Percentiles rank a stretch among this genome's conserved stretches.
phyloP scores from a whole-genome alignment of 2,329 filamentous ascomycete genomes.

The Stemphylium vesicarium region DNA sequence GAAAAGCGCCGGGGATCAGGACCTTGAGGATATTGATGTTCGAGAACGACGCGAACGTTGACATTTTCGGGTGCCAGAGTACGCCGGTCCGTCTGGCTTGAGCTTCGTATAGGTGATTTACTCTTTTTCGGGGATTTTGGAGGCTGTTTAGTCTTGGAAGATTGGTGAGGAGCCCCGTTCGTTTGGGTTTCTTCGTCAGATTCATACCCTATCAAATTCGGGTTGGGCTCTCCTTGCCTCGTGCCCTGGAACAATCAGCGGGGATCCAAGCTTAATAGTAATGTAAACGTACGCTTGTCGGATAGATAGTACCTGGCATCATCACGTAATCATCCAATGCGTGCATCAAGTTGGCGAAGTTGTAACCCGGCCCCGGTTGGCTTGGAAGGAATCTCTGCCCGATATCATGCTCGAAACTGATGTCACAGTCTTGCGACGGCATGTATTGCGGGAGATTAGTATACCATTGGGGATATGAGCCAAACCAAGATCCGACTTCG shows the following conservation, averaged over 20 bases:
- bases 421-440: conserved; percentile 44
- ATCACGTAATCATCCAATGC: conserved; percentile 54
- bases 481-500: conserved; percentile 50
- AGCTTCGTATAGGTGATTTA: conserved; percentile 5
- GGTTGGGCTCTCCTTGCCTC: conserved; percentile 6
- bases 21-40: conserved; percentile 26
- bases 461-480: conserved; percentile 52
- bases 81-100: conserved; percentile 13
- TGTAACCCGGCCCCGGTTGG: conserved; percentile 49
- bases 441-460: conserved; percentile 48
- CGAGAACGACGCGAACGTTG: conserved; percentile 37
- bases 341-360: conserved; percentile 52
- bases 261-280: neutral
- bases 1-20: conserved; percentile 28
- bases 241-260: conserved; percentile 14
- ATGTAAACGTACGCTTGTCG: conserved; percentile 29
- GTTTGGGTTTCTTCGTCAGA: conserved; percentile 7
- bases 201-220: conserved; percentile 1
- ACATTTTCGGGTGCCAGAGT: conserved; percentile 36
- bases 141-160: conserved; percentile 7
- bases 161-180: conserved; percentile 10
- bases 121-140: conserved; percentile 10
- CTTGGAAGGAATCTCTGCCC: conserved; percentile 54
- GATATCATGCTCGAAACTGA: conserved; percentile 52
- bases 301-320: conserved; percentile 54